Percentiles rank a stretch among this genome's conserved stretches.
Evolutionary conservation across 192 early-diverging fungal genomes (phyloP).

Genomic region (Geranomyces michiganensis): DNA sequence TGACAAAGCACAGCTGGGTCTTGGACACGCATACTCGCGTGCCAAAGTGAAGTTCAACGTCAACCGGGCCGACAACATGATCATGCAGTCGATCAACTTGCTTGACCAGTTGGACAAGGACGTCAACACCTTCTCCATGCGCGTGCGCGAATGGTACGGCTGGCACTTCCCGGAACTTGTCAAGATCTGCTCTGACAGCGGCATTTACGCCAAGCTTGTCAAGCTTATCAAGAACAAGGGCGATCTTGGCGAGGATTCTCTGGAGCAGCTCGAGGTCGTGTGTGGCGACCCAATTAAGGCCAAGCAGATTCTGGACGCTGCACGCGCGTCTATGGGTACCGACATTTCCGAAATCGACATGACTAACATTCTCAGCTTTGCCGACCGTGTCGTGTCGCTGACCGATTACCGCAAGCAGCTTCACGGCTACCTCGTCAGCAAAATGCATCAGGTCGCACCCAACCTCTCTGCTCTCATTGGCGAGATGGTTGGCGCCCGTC

Average conservation of each 20-base stretch:
- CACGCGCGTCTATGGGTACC: slow-evolving; percentile 96
- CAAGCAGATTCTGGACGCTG: slow-evolving; percentile 89
- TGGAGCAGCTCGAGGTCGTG: slow-evolving; percentile 82
- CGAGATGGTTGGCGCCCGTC: slow-evolving; percentile 96
- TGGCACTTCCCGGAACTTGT: slow-evolving; percentile 99
- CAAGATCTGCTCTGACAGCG: slow-evolving; percentile 94
- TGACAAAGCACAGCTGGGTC: slow-evolving; percentile 90
- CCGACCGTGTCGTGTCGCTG: slow-evolving; percentile 86
- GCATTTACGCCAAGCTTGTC: slow-evolving; percentile 85
- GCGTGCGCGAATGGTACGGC: slow-evolving; percentile 95
- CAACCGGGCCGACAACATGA: slow-evolving; percentile 95
- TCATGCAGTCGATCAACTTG: slow-evolving; percentile 77
- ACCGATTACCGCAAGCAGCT: slow-evolving; percentile 93
- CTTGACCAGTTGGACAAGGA: slow-evolving; percentile 99
- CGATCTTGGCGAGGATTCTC: slow-evolving; percentile 73
- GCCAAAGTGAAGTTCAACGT: slow-evolving; percentile 99
- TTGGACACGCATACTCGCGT: slow-evolving; percentile 97
- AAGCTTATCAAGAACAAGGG: slow-evolving; percentile 93
- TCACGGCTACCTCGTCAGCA: slow-evolving; percentile 88
- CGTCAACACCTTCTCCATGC: slow-evolving; percentile 97
- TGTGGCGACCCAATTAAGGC: slow-evolving; percentile 79
- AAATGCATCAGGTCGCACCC: slow-evolving; percentile 96
- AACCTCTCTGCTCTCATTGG: slow-evolving; percentile 97
- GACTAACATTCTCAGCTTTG: slow-evolving; percentile 93
- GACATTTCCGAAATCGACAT: slow-evolving; percentile 96